phyloP scores from a whole-genome alignment of 2,329 filamentous ascomycete species.

The Kalmusia sp. region DNA sequence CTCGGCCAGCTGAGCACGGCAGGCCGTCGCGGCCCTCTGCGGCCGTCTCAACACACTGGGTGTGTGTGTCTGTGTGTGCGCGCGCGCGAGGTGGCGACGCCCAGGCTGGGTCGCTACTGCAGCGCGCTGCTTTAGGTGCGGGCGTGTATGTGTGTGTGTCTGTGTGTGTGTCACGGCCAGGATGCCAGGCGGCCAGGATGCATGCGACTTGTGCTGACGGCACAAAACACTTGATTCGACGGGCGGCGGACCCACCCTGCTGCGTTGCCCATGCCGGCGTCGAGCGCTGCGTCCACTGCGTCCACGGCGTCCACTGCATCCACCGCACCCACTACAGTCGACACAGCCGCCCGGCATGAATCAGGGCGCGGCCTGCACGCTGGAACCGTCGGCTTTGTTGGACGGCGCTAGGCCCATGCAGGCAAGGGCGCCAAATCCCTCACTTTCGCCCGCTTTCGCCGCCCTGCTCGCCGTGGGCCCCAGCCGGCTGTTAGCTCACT shows the following conservation, averaged over 20 bases:
- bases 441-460: conserved; percentile 33
- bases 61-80: background rate
- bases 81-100: background rate
- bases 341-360: conserved; percentile 20
- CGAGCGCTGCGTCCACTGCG: too few species aligned
- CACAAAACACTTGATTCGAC: conserved; percentile 22
- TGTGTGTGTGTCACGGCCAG: too few species aligned
- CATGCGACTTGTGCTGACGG: conserved; percentile 24
- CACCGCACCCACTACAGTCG: too few species aligned
- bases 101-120: background rate
- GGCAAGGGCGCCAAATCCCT: conserved; percentile 21
- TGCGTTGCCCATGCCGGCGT: conserved; percentile 32
- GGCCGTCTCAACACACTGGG: background rate
- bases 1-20: background rate
- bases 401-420: conserved; percentile 3
- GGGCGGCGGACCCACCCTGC: conserved; percentile 22
- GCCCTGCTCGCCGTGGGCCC: conserved; percentile 27
- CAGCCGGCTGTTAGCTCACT: conserved; percentile 31
- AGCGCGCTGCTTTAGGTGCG: conserved; percentile 6
- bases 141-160: conserved; percentile 32
- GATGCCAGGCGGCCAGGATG: conserved; percentile 16
- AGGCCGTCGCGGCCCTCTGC: background rate
- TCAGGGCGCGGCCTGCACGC: conserved; percentile 25
- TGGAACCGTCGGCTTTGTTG: conserved; percentile 29
- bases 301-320: too few species aligned